phyloP scores from a whole-genome alignment of 768 basidiomycete genomes.

The Tylopilus rubrobrunneus region DNA sequence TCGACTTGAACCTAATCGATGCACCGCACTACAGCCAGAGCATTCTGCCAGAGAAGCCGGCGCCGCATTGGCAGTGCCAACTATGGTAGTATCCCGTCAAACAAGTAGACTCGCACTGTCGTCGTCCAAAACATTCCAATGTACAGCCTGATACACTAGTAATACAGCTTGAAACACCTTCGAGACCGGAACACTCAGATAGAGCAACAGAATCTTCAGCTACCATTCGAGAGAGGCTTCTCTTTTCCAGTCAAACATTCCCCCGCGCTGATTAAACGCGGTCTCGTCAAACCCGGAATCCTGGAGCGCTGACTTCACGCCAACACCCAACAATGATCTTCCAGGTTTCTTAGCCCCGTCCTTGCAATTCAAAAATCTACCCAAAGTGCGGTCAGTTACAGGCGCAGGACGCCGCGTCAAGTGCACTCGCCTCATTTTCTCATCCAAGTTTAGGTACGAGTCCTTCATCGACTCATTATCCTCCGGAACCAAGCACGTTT shows the following conservation, averaged over 20 bases:
- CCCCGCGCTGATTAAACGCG: background rate
- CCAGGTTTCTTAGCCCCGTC: conserved; percentile 4
- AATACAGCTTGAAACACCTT: background rate
- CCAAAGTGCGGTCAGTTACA: background rate
- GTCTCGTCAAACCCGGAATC: conserved; percentile 1
- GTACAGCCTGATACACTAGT: background rate
- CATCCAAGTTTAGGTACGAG: conserved; percentile 1
- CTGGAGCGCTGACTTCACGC: background rate
- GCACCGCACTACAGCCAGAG: no score
- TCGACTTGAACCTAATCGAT: background rate
- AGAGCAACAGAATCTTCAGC: background rate
- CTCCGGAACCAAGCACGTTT: background rate
- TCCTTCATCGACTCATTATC: conserved; percentile 4
- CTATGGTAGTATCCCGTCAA: no score
- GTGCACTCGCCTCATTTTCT: background rate
- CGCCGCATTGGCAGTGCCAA: no score
- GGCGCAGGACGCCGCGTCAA: no score
- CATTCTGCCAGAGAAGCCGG: no score
- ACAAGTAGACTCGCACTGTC: background rate
- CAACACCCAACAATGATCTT: background rate
- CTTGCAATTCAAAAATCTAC: background rate
- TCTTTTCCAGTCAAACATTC: conserved; percentile 4
- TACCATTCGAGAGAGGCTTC: conserved; percentile 1
- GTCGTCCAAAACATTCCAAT: background rate
- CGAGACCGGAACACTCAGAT: background rate